Conservation (phyloP, 805 yeast genomes). For the Monosporozyma aerobia region DNA sequence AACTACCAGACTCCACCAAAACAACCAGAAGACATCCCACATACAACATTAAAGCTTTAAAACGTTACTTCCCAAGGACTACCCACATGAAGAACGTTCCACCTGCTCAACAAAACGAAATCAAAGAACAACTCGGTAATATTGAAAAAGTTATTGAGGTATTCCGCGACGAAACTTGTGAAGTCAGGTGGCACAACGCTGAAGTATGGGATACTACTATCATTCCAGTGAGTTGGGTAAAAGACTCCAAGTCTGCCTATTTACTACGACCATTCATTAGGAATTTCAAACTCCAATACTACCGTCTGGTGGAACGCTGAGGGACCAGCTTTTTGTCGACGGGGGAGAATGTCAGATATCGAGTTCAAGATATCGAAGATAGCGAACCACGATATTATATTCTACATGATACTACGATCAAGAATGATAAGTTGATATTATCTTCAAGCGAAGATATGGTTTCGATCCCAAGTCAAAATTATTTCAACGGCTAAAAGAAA, state of each 20-base stretch:
- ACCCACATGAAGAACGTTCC: not conserved
- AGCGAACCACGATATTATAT: too few relatives aligned
- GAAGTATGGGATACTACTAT: conserved; percentile 4
- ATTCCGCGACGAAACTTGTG: not conserved
- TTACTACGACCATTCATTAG: not conserved
- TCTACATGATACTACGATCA: too few relatives aligned
- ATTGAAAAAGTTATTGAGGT: not conserved
- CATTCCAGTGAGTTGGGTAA: not conserved
- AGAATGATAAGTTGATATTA: too few relatives aligned
- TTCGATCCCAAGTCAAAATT: too few relatives aligned
- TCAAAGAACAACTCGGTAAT: not conserved
- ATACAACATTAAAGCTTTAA: too few relatives aligned
- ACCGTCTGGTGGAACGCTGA: not conserved
- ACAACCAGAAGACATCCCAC: too few relatives aligned
- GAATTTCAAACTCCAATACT: too few relatives aligned
- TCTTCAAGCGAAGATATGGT: too few relatives aligned
- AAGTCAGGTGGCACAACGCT: not conserved
- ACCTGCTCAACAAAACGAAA: not conserved
- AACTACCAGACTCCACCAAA: too few relatives aligned
- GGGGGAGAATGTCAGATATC: not conserved
- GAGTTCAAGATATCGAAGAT: too few relatives aligned
- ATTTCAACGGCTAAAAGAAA: too few relatives aligned
- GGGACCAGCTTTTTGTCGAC: conserved; percentile 2
- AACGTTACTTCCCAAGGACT: not conserved
- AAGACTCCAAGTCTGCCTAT: not conserved